These are phyloP conservation scores for Epichloe typhina DNA, from an alignment of 2,329 filamentous ascomycete genomes.

Conservation along the genomic window DNA sequence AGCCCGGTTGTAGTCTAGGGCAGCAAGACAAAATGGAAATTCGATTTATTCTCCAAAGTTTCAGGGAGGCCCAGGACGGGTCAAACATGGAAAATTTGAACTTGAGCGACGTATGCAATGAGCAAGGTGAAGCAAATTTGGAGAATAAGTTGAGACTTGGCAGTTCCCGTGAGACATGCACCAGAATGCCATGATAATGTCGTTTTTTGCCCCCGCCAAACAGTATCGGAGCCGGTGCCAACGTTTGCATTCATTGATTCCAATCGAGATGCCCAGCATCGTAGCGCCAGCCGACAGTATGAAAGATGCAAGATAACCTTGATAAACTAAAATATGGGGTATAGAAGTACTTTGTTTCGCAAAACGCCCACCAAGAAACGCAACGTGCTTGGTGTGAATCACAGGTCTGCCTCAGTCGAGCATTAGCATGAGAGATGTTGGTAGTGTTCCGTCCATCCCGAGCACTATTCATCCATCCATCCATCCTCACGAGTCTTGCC, in stretches of 20 bases:
- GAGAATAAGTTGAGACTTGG: neutral
- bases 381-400: neutral
- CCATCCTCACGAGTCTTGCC: too few species aligned
- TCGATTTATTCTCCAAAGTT: neutral
- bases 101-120: neutral
- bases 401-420: too few species aligned
- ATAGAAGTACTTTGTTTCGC: neutral
- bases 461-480: neutral
- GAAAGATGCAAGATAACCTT: neutral
- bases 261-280: neutral
- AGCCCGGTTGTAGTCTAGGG: constrained; percentile 22
- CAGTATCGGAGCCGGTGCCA: neutral
- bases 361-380: neutral
- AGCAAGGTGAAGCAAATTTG: neutral
- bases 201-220: neutral
- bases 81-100: neutral
- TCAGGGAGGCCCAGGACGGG: neutral
- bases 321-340: neutral
- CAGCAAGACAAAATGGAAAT: constrained; percentile 9
- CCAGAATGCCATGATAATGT: neutral
- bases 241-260: neutral
- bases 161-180: neutral
- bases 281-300: neutral
- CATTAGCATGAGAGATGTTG: neutral
- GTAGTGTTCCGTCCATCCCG: neutral